phyloP scores from a whole-genome alignment of 2,329 filamentous ascomycete genomes.

The Apiospora arundinis region DNA sequence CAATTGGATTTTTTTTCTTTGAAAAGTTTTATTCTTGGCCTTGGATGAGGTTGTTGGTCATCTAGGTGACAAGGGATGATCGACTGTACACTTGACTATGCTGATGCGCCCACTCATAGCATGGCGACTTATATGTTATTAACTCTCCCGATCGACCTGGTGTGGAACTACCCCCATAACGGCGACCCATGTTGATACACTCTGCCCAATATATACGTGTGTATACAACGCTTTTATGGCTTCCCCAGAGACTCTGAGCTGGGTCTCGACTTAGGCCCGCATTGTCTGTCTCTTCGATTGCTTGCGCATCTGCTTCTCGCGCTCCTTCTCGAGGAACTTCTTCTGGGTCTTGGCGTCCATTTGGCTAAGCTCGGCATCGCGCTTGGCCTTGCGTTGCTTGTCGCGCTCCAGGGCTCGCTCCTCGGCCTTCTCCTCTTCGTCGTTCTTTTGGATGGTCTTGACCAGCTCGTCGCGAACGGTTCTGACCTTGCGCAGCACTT shows the following conservation, averaged over 20 bases:
- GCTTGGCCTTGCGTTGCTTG: conserved; percentile 84
- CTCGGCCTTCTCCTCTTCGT: conserved; percentile 82
- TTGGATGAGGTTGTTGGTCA: not conserved
- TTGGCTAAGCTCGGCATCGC: conserved; percentile 79
- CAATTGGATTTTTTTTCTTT: not conserved
- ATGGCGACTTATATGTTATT: conserved; percentile 5
- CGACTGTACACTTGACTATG: conserved; percentile 3
- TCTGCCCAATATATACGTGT: conserved; percentile 5
- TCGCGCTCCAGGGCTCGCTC: conserved; percentile 76
- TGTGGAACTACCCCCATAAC: not conserved
- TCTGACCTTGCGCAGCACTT: conserved; percentile 86
- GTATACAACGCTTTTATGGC: not conserved
- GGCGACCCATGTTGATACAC: not conserved
- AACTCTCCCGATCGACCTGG: conserved; percentile 1
- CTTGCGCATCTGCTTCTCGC: conserved; percentile 72
- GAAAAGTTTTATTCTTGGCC: not conserved
- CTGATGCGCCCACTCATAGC: not conserved
- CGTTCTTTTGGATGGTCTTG: conserved; percentile 77
- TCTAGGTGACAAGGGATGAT: not conserved
- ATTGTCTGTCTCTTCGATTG: conserved; percentile 61
- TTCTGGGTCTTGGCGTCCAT: conserved; percentile 85
- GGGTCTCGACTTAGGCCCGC: conserved; percentile 48
- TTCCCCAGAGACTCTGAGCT: not conserved
- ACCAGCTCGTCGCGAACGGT: conserved; percentile 80
- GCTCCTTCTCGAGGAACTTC: conserved; percentile 83